A percentile compares a stretch with the other conserved stretches of the same genome.
phyloP scores from a whole-genome alignment of 1,284 basidiomycete genomes.

The Xerocomus alliaceus region DNA sequence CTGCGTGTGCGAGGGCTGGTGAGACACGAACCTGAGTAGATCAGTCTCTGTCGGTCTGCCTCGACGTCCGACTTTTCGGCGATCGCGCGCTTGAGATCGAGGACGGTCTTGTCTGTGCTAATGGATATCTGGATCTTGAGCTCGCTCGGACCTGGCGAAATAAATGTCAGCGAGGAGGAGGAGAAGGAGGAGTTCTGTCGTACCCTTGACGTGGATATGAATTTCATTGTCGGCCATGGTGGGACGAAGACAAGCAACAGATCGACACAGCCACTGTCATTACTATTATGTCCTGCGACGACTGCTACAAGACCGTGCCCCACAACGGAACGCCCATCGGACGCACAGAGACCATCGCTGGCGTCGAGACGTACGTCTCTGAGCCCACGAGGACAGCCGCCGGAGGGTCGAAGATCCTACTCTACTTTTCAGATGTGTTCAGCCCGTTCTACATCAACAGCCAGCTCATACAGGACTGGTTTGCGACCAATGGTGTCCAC shows the following conservation, averaged over 20 bases:
- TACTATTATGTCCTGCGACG: conserved; percentile 35
- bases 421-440: conserved; percentile 60
- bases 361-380: conserved; percentile 58
- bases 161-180: background rate
- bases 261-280: conserved; percentile 28
- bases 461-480: conserved; percentile 61
- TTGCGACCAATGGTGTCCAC: conserved; percentile 53
- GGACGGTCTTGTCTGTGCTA: conserved; percentile 76
- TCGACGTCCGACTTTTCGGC: conserved; percentile 84
- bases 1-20: background rate
- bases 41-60: conserved; percentile 83
- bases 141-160: conserved; percentile 76
- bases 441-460: conserved; percentile 59
- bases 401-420: conserved; percentile 46
- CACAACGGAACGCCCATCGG: conserved; percentile 53
- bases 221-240: conserved; percentile 69
- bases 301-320: conserved; percentile 55
- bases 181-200: background rate
- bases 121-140: conserved; percentile 89
- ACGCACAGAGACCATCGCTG: conserved; percentile 49
- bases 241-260: conserved; percentile 12
- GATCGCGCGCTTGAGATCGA: conserved; percentile 86
- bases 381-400: conserved; percentile 41
- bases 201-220: conserved; percentile 79
- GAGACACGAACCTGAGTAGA: conserved; percentile 76